Evolutionary conservation across 2,329 filamentous ascomycete genomes (phyloP).

Genomic region (Colletotrichum lupini): DNA sequence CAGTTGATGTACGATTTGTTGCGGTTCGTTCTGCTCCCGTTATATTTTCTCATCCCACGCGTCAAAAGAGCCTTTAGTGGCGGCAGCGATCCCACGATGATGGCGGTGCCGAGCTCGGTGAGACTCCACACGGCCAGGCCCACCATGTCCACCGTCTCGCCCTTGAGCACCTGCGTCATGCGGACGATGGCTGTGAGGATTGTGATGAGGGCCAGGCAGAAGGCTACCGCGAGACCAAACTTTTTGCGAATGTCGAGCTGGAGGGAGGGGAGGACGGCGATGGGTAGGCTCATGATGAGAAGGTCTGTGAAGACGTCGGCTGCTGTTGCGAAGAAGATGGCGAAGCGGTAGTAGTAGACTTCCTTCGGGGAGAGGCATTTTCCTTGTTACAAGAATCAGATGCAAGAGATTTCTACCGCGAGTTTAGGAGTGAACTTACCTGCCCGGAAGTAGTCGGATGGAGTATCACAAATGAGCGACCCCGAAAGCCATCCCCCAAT

Average conservation of each 20-base stretch:
- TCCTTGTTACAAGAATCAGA: constrained; percentile 14
- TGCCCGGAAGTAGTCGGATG: constrained; percentile 34
- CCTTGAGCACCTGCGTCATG: constrained; percentile 38
- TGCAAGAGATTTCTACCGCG: no score
- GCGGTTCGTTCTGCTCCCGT: constrained; percentile 13
- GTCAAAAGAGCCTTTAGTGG: constrained; percentile 38
- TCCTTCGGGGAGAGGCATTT: constrained; percentile 33
- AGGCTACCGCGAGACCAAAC: constrained; percentile 36
- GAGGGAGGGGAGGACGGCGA: constrained; percentile 35
- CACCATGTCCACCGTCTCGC: constrained; percentile 35
- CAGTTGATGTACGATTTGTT: neutral
- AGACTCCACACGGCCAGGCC: constrained; percentile 34
- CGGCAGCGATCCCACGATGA: constrained; percentile 39
- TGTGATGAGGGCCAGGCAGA: constrained; percentile 39
- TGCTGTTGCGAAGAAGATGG: constrained; percentile 33
- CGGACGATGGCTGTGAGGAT: constrained; percentile 38
- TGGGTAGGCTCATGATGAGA: constrained; percentile 39
- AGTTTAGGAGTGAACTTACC: constrained; percentile 4
- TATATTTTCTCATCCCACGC: constrained; percentile 23
- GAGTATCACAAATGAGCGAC: constrained; percentile 32
- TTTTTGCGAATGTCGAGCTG: constrained; percentile 37
- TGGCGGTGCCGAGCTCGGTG: constrained; percentile 22
- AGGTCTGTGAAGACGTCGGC: constrained; percentile 36
- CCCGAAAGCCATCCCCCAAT: constrained; percentile 36
- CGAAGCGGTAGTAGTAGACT: constrained; percentile 30